Evolutionary conservation across 179 eudicot genomes (phyloP), one percentile per base, ranked within the genome.

Genomic region (Heliamphora ciliata): DNA sequence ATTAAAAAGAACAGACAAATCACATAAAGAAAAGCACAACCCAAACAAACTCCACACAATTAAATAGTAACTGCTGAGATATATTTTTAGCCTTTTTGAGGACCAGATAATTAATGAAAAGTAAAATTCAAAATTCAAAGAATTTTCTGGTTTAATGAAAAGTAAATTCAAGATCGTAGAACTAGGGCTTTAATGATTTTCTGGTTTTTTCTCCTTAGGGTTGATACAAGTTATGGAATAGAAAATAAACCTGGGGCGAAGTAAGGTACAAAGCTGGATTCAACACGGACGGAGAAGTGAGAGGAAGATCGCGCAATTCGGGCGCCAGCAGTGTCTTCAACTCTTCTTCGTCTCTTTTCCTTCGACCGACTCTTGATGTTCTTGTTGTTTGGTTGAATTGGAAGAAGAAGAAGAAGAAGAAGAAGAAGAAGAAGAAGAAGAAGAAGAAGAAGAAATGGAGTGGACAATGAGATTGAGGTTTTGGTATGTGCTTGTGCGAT

Each of bases 301-400:
- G 83, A 77, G 98, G 98, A 74, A 95, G 97, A 78, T 58, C 80
- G 9, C 83, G 78, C 9, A 89, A 80, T 83, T 92, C 90, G 48
- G 98, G 91, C 15, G 89, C 21, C 15, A 95, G 81, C 18, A 95
- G 86, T 51, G 58, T 87, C 77, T 70, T 84, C 76, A 95, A 64
- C 59, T 89, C 93, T 51, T 80, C 89, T 6, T 92, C 92, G 63
- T 88, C 90, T 17, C 84, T 66, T 72, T 76, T 68, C 24, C 75
- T 24, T 65, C 59, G 50, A 51, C 9, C 10, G 31, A 9, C n/a
- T 78, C 56, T n/a, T n/a, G 54, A 4, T 65, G 64, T 67, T 48
- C 58, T 17, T 47, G 74, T 59, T 60, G 24, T 59, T n/a, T 2
- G n/a, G 13, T 69, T 77, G 80, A 60, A 46, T 70, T 47, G 11